Evolutionary conservation across 2,329 filamentous ascomycete species (phyloP), one percentile per base, ranked within the genome.

Genomic region (Cyphellophora attinorum): DNA sequence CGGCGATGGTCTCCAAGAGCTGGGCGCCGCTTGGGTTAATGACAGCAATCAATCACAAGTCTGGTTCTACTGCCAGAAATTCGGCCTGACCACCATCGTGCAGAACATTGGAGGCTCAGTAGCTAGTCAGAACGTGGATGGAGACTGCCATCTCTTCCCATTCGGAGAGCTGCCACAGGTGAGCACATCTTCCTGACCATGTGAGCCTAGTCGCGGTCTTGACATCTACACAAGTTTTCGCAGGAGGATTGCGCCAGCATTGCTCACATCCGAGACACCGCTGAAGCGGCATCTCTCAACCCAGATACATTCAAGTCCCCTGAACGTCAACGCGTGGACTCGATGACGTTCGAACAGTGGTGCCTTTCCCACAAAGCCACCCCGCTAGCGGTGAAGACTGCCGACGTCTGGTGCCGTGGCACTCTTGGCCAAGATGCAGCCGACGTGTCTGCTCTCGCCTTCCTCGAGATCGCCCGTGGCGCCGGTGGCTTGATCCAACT

Each of bases 381-480:
- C 28, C 10, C 5, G 4, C n/a, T 30, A 4, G 33, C 33, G 12
- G 23, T 35, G 12, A 30, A 30, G 14, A 61, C 55, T 1, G 58
- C 59, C 1, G 56, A 45, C 2, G 54, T 70, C 15, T 41, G 39
- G 39, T 28, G 23, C 12, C 10, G 51, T 30, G 68, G 61, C 2
- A 67, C 69, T 60, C 51, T 72, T 2, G 70, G 70, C 2, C 51
- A 62, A 2, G 65, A 72, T 14, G 60, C 69, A 0, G 35, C 33
- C 2, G 67, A 74, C 4, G 45, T 72, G 3, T 65, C 60, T 3
- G 69, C 70, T 0, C 47, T 70, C 2, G 74, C 56, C 45, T 72
- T 75, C 42, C 54, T 76, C 11, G 59, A 71, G 45, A 74, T 75
- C 52, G 67, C 64, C 56, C 65, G 62, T 40, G 61, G 59, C 4